A percentile compares a stretch with the other conserved stretches of the same genome.
These are phyloP conservation scores for Emiliania huxleyi DNA, from an alignment of 78 protist genomes.

Conservation along the genomic window DNA sequence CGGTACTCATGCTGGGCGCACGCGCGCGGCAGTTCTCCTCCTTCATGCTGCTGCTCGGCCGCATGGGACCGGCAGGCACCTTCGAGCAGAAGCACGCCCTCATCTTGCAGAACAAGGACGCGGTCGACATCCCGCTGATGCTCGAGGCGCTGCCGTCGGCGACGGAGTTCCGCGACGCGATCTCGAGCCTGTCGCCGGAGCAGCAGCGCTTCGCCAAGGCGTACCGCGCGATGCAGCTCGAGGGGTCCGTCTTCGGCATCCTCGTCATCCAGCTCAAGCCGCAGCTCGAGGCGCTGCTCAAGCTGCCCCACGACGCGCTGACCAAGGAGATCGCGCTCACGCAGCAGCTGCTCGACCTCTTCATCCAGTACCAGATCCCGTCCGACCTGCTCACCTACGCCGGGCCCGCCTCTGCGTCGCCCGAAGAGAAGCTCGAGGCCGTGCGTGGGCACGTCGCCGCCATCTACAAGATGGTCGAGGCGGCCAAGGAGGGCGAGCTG, in stretches of 20 bases:
- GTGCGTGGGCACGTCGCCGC: constrained; percentile 39
- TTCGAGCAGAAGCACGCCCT: constrained; percentile 52
- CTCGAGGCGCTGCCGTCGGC: constrained; percentile 1
- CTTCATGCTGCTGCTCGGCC: constrained; percentile 57
- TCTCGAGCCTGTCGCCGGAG: constrained; percentile 57
- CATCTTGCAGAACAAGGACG: constrained; percentile 63
- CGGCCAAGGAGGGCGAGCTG: constrained; percentile 17
- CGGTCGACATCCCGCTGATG: constrained; percentile 40
- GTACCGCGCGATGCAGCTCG: constrained; percentile 63
- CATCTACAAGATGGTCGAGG: constrained; percentile 1
- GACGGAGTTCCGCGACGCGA: constrained; percentile 44
- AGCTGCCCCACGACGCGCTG: constrained; percentile 37
- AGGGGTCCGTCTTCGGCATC: constrained; percentile 43
- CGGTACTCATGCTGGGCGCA: neutral
- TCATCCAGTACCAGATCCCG: constrained; percentile 55
- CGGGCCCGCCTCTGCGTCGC: neutral
- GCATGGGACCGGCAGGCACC: neutral
- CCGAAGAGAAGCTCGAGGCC: neutral
- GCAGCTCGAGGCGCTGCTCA: constrained; percentile 51
- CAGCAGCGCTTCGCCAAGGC: constrained; percentile 58
- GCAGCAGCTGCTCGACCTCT: constrained; percentile 49
- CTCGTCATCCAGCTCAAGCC: constrained; percentile 61
- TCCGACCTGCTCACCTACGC: constrained; percentile 43
- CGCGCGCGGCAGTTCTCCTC: constrained; percentile 55
- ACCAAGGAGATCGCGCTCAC: constrained; percentile 58